phyloP scores from a whole-genome alignment of 495 filamentous ascomycete species.

The Annulohypoxylon moriforme region DNA sequence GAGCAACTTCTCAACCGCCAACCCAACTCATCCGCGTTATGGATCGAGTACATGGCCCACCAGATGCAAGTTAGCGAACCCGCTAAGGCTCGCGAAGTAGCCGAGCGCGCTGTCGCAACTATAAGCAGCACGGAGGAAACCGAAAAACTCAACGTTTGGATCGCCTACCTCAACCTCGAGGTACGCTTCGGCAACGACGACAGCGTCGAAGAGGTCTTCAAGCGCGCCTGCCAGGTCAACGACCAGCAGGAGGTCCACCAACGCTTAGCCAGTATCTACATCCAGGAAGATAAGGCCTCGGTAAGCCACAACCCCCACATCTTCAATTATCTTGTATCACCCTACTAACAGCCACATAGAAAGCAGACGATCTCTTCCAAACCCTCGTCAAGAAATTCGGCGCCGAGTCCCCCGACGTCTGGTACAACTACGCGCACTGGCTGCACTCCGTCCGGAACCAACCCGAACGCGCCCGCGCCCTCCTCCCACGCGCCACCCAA shows the following conservation, averaged over 20 bases:
- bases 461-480: slow-evolving; percentile 78
- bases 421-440: slow-evolving; percentile 95
- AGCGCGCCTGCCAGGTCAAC: slow-evolving; percentile 92
- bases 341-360: slow-evolving; percentile 61
- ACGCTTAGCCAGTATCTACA: slow-evolving; percentile 90
- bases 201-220: slow-evolving; percentile 86
- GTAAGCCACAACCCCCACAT: slow-evolving; percentile 55
- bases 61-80: slow-evolving; percentile 91
- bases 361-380: slow-evolving; percentile 91
- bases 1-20: slow-evolving; percentile 93
- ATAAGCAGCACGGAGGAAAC: slow-evolving; percentile 88
- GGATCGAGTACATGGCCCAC: slow-evolving; percentile 97
- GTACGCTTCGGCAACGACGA: slow-evolving; percentile 89
- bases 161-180: slow-evolving; percentile 92
- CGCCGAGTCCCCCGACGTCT: slow-evolving; percentile 78
- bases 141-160: slow-evolving; percentile 95
- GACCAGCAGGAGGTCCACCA: slow-evolving; percentile 91
- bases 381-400: slow-evolving; percentile 88
- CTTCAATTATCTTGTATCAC: background rate
- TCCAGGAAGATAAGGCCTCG: slow-evolving; percentile 83
- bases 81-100: slow-evolving; percentile 84
- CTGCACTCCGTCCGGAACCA: slow-evolving; percentile 75
- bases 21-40: slow-evolving; percentile 87
- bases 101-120: slow-evolving; percentile 86
- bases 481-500: slow-evolving; percentile 89